phyloP scores from a whole-genome alignment of 805 yeast genomes.

The Schwanniomyces occidentalis region DNA sequence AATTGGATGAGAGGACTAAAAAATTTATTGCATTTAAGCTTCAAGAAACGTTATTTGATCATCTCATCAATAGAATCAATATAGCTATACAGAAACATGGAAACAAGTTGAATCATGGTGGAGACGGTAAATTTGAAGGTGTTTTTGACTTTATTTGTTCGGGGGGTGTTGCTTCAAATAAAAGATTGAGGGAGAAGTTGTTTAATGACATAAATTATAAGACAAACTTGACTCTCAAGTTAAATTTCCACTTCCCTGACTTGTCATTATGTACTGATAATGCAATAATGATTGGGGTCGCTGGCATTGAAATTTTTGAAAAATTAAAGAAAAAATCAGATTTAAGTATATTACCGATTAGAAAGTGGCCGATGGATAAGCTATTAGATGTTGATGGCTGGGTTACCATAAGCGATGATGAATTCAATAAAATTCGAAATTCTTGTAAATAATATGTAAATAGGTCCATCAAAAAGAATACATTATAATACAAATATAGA shows the following conservation, averaged over 20 bases:
- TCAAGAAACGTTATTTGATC: slow-evolving; percentile 71
- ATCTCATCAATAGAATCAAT: slow-evolving; percentile 64
- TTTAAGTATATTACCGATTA: slow-evolving; percentile 58
- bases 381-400: slow-evolving; percentile 53
- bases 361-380: slow-evolving; percentile 80
- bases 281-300: slow-evolving; percentile 97
- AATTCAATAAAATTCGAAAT: too few species aligned
- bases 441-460: background rate
- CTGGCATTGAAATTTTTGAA: slow-evolving; percentile 87
- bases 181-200: slow-evolving; percentile 51
- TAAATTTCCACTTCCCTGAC: slow-evolving; percentile 63
- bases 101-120: slow-evolving; percentile 9
- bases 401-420: too few species aligned
- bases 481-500: too few species aligned
- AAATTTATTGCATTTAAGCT: slow-evolving; percentile 55
- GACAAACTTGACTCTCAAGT: slow-evolving; percentile 6
- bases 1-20: slow-evolving; percentile 28
- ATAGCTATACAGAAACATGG: slow-evolving; percentile 46
- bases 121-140: slow-evolving; percentile 41
- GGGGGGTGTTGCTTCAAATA: slow-evolving; percentile 93
- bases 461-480: background rate
- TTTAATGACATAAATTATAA: slow-evolving; percentile 31
- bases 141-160: slow-evolving; percentile 70
- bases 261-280: slow-evolving; percentile 84
- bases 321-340: slow-evolving; percentile 46